Evolutionary conservation across 345 rosid genomes (phyloP).

Genomic region (Combretum micranthum): DNA sequence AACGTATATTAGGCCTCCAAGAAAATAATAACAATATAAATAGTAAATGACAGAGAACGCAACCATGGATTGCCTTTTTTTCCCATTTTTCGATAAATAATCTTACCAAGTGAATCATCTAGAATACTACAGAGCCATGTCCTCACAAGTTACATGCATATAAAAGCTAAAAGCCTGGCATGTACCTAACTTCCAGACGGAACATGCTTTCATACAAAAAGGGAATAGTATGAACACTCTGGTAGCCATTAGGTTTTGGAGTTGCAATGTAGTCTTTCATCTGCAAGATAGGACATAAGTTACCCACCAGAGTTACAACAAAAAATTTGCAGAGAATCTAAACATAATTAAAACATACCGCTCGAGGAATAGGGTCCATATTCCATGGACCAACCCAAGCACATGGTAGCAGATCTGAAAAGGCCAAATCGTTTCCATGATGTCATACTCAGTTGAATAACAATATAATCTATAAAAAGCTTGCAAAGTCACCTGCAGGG

Average conservation of each 20-base stretch:
- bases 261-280: slow-evolving; percentile 98
- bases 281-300: slow-evolving; percentile 32
- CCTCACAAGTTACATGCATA: no score
- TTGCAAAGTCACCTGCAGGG: slow-evolving; percentile 67
- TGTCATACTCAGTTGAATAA: slow-evolving; percentile 4
- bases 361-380: slow-evolving; percentile 94
- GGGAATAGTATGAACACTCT: slow-evolving; percentile 95
- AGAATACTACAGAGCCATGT: no score
- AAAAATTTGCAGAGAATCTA: background rate
- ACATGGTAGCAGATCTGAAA: slow-evolving; percentile 96
- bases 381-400: slow-evolving; percentile 91
- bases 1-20: no score
- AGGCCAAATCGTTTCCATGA: slow-evolving; percentile 17
- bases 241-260: slow-evolving; percentile 97
- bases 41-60: no score
- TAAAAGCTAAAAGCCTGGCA: no score
- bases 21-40: no score
- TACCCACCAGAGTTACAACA: background rate
- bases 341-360: slow-evolving; percentile 35
- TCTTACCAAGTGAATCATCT: no score
- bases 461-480: background rate
- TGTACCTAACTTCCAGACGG: slow-evolving; percentile 49
- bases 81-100: no score
- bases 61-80: no score
- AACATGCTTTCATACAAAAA: slow-evolving; percentile 90